Base-by-base conservation (phyloP, 306 rosid species). In the Medicago arabica region DNA sequence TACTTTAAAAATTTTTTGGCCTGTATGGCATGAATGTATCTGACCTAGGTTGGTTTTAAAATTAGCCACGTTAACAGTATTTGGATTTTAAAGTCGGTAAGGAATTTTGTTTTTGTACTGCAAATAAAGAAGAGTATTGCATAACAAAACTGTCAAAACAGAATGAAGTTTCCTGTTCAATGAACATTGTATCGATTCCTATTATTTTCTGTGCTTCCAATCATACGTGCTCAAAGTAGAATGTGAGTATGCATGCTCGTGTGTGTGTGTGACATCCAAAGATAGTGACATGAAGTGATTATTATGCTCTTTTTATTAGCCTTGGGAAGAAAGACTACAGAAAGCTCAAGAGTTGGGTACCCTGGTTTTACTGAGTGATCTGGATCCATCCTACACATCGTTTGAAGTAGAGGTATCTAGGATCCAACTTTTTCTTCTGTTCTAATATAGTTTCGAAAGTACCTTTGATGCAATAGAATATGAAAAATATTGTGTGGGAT, bases 341-440 rank as follows among this genome's bases (percentile, higher is more conserved):
- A 68, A 0, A 54, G 96, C 92, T 72, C 83, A 86, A 78, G 78
- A 82, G 36, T 54, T 6, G n/a, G 78, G 66, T 59, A 67, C 87
- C 47, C 72, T 90, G 72, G 86, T 88, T 68, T 78, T 88, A 67
- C 81, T 90, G 54, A 75, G 74, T 73, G 86, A 90, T 82, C 75
- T 90, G 67, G 96, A 90, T 78, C 89, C 89, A 19, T 83, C 89
- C 70, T 82, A 51, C 75, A 21, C 90, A 8, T 85, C 96, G 51
- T 16, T 21, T 55, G 89, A 85, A 67, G 83, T 88, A 34, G 91
- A 90, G 92, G 92, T 90, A 83, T 23, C 10, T 36, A 28, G 16
- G 9, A 43, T 53, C 31, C 74, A 68, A 9, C 16, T 54, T 54
- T 64, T 54, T 59, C 39, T 10, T n/a, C 36, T 8, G 25, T 51